These are phyloP conservation scores for Astrephomene gubernaculifera DNA, from an alignment of 139 green algal species.

Conservation along the genomic window DNA sequence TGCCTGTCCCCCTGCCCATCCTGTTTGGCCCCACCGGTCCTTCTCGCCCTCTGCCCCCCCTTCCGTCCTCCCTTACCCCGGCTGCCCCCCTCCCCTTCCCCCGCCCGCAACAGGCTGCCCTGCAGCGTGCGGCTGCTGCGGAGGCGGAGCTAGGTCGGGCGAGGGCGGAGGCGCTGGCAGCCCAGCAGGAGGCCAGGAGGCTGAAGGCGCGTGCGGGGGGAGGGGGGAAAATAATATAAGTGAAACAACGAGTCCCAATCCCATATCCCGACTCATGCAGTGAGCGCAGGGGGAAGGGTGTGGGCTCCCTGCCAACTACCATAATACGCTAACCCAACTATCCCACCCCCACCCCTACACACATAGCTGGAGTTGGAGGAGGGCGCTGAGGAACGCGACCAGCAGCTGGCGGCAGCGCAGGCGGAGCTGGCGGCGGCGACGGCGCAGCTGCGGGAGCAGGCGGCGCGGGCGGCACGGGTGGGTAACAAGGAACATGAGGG, in stretches of 20 bases:
- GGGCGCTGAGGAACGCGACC: conserved; percentile 18
- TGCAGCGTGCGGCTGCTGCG: conserved; percentile 21
- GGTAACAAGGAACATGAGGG: neutral
- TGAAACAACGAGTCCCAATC: too few relatives aligned
- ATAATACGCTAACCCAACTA: neutral
- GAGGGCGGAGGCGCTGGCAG: conserved; percentile 36
- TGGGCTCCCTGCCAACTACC: neutral
- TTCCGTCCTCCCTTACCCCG: neutral
- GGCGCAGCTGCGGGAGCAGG: conserved; percentile 28
- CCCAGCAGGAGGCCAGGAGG: conserved; percentile 40
- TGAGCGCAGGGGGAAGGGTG: too few relatives aligned
- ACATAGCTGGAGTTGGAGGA: conserved; percentile 48
- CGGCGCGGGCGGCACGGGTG: neutral
- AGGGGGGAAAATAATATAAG: too few relatives aligned
- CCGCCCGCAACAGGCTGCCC: neutral
- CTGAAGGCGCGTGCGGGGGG: too few relatives aligned
- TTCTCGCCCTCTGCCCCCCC: too few relatives aligned
- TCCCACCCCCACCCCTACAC: too few relatives aligned
- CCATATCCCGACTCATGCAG: too few relatives aligned
- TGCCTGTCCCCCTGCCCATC: too few relatives aligned
- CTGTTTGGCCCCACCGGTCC: too few relatives aligned
- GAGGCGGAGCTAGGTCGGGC: conserved; percentile 43
- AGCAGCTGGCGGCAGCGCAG: conserved; percentile 37
- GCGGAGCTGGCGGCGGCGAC: conserved; percentile 26
- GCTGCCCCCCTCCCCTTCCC: neutral